Evolutionary conservation across 1,139 yeast genomes (phyloP), one percentile per base, ranked within the genome.

Genomic region (Suhomyces chickasaworum): DNA sequence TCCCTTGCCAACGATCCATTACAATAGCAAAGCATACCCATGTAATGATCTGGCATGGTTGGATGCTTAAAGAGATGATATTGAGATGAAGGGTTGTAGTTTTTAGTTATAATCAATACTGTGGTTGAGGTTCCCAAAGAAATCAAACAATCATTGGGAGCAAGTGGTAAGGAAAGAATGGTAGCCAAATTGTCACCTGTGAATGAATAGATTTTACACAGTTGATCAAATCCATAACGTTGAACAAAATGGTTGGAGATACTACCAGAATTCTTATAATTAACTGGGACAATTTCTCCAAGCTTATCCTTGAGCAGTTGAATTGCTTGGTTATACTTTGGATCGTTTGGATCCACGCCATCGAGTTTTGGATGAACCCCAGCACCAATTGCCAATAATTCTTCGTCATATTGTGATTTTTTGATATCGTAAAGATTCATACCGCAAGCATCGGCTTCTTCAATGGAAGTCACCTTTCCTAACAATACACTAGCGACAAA

Each of bases 21-120:
- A 62, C 96, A 87, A 63, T 90, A 90, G 63, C 97, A 90, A 47
- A 90, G 81, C 97, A 90, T 90, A 29, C 95, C 96, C 97, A 90
- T 90, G 64, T 83, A 91, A 40, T 84, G 82, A 30, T 75, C 77
- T 0, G 83, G 80, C 55, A 86, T 78, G 0, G 95, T 85, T 6
- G 97, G 97, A 61, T 90, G 97, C 50, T 82, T 80, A 68, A 90
- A 90, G 54, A 89, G 65, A 60, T 90, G 97, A 63, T 89, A 90
- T 56, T 84, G 86, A 3, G 90, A 81, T 1, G 93, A 85, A 2
- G 97, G 91, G 22, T 75, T 77, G 61, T 85, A 90, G 48, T 82
- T 77, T 49, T 88, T 85, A 4, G 97, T 90, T 34, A 89, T 83
- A 42, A 90, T 70, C 34, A 90, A 73, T 4, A 89, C 90, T 0